Conservation (phyloP, 805 yeast species). For the Cyberlindnera maritima region DNA sequence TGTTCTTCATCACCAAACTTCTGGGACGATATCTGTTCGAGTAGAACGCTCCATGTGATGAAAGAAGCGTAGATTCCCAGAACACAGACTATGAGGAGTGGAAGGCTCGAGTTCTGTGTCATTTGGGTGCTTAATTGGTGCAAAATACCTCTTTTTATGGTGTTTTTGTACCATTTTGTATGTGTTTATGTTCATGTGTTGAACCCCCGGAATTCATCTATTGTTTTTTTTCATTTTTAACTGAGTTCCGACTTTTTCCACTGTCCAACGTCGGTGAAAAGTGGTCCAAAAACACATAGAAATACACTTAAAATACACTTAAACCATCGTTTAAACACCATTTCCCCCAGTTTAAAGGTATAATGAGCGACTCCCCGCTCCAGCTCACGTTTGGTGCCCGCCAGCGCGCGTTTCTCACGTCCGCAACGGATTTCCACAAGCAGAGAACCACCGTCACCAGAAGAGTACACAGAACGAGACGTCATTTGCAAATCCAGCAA, state of each 20-base stretch:
- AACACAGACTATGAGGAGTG: constrained; percentile 29
- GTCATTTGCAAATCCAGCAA: constrained; percentile 57
- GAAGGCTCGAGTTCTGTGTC: constrained; percentile 1
- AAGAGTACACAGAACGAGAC: constrained; percentile 62
- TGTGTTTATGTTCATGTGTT: no score
- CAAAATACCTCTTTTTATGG: no score
- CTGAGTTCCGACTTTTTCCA: constrained; percentile 1
- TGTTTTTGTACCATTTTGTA: no score
- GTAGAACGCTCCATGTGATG: constrained; percentile 87
- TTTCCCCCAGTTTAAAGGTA: no score
- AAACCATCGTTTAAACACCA: no score
- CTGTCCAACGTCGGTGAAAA: neutral
- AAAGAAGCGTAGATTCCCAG: constrained; percentile 83
- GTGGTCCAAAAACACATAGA: neutral
- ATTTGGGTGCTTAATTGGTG: no score
- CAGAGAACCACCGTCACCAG: constrained; percentile 64
- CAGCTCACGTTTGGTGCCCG: constrained; percentile 48
- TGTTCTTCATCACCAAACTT: constrained; percentile 60
- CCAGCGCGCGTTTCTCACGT: constrained; percentile 56
- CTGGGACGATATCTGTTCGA: constrained; percentile 80
- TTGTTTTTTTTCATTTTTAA: no score
- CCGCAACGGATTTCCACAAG: constrained; percentile 66
- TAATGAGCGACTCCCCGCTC: constrained; percentile 24
- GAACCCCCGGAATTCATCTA: no score
- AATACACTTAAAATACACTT: neutral